A percentile compares a stretch with the other conserved stretches of the same genome.
phyloP scores from a whole-genome alignment of 805 yeast species.

The Zygoascus bituminiphila region DNA sequence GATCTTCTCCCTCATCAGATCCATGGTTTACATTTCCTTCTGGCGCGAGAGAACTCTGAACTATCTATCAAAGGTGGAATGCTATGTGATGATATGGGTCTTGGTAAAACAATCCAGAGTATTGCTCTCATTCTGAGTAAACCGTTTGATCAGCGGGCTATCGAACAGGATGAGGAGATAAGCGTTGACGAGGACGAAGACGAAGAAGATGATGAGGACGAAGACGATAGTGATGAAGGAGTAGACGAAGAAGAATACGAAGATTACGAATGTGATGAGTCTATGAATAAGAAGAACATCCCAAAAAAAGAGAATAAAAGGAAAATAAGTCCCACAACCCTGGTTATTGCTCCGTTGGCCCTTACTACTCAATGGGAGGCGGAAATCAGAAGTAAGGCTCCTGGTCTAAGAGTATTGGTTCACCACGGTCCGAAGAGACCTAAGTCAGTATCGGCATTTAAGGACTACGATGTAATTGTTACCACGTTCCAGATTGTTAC shows the following conservation, averaged over 20 bases:
- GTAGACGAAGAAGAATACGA: neutral
- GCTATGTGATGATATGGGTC: constrained; percentile 87
- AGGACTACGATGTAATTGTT: constrained; percentile 29
- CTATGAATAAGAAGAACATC: neutral
- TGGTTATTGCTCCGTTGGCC: constrained; percentile 38
- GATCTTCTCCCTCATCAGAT: constrained; percentile 38
- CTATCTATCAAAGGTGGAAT: constrained; percentile 43
- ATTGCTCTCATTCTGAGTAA: constrained; percentile 51
- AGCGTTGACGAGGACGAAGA: neutral
- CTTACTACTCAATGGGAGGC: constrained; percentile 35
- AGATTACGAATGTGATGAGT: neutral
- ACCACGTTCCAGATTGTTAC: constrained; percentile 29
- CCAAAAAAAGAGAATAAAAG: neutral
- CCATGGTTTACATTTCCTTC: constrained; percentile 37
- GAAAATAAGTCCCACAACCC: constrained; percentile 22
- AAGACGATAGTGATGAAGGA: neutral
- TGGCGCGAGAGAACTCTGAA: constrained; percentile 30
- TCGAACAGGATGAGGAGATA: neutral
- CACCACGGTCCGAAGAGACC: constrained; percentile 30
- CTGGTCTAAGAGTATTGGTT: constrained; percentile 23
- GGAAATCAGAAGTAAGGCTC: constrained; percentile 34
- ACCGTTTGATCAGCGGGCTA: constrained; percentile 4
- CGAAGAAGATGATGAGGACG: neutral
- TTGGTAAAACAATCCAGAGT: constrained; percentile 80
- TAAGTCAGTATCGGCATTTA: constrained; percentile 12